phyloP scores from a whole-genome alignment of 768 basidiomycete species.

The Pleurotus tuoliensis region DNA sequence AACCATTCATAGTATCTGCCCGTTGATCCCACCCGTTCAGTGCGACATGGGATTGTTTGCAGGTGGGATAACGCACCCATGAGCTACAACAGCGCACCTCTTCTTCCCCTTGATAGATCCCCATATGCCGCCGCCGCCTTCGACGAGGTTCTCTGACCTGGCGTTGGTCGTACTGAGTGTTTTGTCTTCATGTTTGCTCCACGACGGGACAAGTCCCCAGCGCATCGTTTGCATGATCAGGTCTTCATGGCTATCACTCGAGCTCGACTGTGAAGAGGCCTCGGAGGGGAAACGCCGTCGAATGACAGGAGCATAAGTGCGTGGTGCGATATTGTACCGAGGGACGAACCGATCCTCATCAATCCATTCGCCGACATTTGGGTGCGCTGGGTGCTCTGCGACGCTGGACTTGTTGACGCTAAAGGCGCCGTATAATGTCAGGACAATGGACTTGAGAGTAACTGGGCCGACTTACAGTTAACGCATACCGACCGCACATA shows the following conservation, averaged over 20 bases:
- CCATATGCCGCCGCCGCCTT: constrained; percentile 78
- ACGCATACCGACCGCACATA: too few relatives aligned
- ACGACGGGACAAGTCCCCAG: constrained; percentile 89
- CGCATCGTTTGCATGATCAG: constrained; percentile 77
- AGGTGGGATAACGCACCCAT: constrained; percentile 21
- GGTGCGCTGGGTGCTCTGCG: constrained; percentile 18
- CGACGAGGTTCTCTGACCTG: constrained; percentile 73
- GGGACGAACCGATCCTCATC: constrained; percentile 55
- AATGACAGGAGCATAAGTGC: constrained; percentile 73
- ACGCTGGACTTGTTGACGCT: too few relatives aligned
- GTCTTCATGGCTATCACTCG: constrained; percentile 7
- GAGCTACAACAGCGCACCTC: constrained; percentile 81
- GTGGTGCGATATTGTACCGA: constrained; percentile 83
- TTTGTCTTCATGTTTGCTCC: constrained; percentile 71
- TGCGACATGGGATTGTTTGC: not conserved
- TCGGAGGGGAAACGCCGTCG: constrained; percentile 32
- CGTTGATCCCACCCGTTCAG: not conserved
- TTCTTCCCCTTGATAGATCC: constrained; percentile 73
- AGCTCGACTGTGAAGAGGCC: not conserved
- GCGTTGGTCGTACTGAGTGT: constrained; percentile 87
- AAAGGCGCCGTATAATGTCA: too few relatives aligned
- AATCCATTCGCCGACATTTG: constrained; percentile 56
- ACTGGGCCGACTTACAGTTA: too few relatives aligned
- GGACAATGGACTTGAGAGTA: too few relatives aligned
- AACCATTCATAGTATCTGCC: constrained; percentile 93